These are phyloP conservation scores for Coemansia erecta DNA, from an alignment of 192 early-diverging fungal species.

Conservation along the genomic window DNA sequence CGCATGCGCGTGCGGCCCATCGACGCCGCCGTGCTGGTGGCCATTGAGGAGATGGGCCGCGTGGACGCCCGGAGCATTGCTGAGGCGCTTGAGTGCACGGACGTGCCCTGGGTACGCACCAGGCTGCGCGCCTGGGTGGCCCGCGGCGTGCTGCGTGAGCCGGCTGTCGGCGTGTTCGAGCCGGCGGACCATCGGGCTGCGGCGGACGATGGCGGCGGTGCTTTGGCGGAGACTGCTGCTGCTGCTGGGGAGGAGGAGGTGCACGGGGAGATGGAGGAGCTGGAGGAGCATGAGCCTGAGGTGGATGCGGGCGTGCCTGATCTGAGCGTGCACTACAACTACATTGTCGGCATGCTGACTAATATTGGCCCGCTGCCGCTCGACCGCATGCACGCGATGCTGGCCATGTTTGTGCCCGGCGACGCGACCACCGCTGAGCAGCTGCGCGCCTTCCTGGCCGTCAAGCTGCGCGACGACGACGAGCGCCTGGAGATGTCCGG, in stretches of 20 bases:
- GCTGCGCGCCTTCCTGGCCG: conserved; percentile 42
- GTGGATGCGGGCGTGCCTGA: not conserved
- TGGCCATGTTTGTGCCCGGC: conserved; percentile 54
- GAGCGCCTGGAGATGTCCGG: conserved; percentile 48
- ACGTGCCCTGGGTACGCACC: conserved; percentile 13
- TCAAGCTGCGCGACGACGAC: conserved; percentile 56
- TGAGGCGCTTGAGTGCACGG: conserved; percentile 16
- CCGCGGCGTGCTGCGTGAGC: conserved; percentile 42
- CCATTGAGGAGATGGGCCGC: conserved; percentile 13
- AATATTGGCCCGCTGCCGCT: conserved; percentile 58
- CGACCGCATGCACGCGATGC: conserved; percentile 56
- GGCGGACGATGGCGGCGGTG: not conserved
- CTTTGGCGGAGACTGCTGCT: not conserved
- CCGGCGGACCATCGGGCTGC: conserved; percentile 13
- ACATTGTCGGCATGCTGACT: conserved; percentile 57
- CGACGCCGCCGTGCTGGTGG: conserved; percentile 57
- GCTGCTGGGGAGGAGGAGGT: not conserved
- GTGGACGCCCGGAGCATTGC: conserved; percentile 13
- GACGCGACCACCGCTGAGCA: conserved; percentile 39
- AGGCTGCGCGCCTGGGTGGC: conserved; percentile 40
- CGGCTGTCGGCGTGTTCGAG: conserved; percentile 10
- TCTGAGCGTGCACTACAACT: conserved; percentile 54
- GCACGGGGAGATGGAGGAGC: conserved; percentile 1
- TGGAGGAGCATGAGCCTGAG: not conserved
- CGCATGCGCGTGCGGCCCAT: conserved; percentile 53